These are phyloP conservation scores for Davidsoniella neocaledoniae DNA, from an alignment of 2,329 filamentous ascomycete species.

Conservation along the genomic window DNA sequence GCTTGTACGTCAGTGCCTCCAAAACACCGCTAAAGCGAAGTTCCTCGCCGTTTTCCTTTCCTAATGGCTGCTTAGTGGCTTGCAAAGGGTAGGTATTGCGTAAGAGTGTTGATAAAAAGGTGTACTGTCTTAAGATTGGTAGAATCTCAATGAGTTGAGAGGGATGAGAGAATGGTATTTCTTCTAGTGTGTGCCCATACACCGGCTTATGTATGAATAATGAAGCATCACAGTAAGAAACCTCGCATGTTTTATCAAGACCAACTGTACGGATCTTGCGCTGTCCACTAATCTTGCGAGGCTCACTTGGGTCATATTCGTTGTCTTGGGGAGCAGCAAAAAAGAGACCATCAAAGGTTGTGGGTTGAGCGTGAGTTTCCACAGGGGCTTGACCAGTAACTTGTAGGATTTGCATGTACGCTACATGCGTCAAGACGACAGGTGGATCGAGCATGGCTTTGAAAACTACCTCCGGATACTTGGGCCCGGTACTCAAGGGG, in stretches of 20 bases:
- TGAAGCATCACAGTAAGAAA: slow-evolving; percentile 27
- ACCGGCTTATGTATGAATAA: slow-evolving; percentile 58
- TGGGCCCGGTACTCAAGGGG: slow-evolving; percentile 29
- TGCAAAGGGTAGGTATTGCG: slow-evolving; percentile 34
- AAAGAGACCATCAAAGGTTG: slow-evolving; percentile 40
- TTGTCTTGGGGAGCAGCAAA: slow-evolving; percentile 36
- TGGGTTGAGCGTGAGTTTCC: slow-evolving; percentile 27
- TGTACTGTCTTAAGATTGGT: slow-evolving; percentile 61
- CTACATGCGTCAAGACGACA: slow-evolving; percentile 47
- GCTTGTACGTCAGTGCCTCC: slow-evolving; percentile 3
- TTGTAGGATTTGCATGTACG: slow-evolving; percentile 46
- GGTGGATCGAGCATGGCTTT: slow-evolving; percentile 60
- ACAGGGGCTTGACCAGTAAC: slow-evolving; percentile 22
- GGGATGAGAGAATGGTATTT: slow-evolving; percentile 63
- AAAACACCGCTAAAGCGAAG: slow-evolving; percentile 3
- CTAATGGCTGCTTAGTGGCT: background rate
- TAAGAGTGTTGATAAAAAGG: slow-evolving; percentile 49
- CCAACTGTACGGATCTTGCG: slow-evolving; percentile 20
- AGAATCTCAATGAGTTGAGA: slow-evolving; percentile 58
- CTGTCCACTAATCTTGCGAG: slow-evolving; percentile 30
- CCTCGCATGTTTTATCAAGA: slow-evolving; percentile 8
- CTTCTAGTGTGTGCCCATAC: slow-evolving; percentile 48
- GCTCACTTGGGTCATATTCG: slow-evolving; percentile 38
- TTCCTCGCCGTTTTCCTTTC: background rate
- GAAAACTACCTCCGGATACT: slow-evolving; percentile 57